Evolutionary conservation across 2,329 filamentous ascomycete species (phyloP).

Genomic region (Podosphaera xanthii): DNA sequence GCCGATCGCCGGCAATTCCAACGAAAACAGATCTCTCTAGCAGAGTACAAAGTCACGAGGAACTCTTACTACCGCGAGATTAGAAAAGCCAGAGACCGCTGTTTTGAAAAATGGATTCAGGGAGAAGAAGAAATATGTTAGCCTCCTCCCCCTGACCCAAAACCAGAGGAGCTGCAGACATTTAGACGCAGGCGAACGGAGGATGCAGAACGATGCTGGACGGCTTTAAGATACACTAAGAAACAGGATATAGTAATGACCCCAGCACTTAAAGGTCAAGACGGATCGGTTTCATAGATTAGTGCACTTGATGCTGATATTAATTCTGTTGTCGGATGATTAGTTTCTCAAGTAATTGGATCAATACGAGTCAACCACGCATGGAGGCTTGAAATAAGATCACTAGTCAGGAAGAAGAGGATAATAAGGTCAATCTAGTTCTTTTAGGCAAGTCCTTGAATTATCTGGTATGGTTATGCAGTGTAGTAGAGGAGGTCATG

Average conservation of each 20-base stretch:
- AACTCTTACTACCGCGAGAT: not conserved
- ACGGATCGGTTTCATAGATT: not conserved
- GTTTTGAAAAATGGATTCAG: too few species aligned
- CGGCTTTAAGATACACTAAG: not conserved
- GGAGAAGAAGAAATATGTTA: too few species aligned
- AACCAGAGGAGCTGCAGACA: too few species aligned
- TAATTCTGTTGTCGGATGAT: too few species aligned
- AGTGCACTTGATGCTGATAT: too few species aligned
- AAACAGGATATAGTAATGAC: not conserved
- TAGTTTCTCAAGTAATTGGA: too few species aligned
- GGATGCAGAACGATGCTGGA: not conserved
- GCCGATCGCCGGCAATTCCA: not conserved
- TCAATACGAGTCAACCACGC: too few species aligned
- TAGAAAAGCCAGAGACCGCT: too few species aligned
- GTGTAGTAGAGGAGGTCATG: not conserved
- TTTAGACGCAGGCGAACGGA: not conserved
- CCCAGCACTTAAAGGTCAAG: not conserved
- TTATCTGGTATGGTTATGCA: too few species aligned
- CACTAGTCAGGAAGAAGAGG: too few species aligned
- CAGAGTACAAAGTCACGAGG: not conserved
- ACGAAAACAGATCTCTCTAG: not conserved
- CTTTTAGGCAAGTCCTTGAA: not conserved
- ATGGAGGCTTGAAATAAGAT: not conserved
- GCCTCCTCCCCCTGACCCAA: too few species aligned
- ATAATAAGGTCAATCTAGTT: too few species aligned